Base-by-base conservation (phyloP, 2,329 filamentous ascomycete species). In the Microascus cirrosus region DNA sequence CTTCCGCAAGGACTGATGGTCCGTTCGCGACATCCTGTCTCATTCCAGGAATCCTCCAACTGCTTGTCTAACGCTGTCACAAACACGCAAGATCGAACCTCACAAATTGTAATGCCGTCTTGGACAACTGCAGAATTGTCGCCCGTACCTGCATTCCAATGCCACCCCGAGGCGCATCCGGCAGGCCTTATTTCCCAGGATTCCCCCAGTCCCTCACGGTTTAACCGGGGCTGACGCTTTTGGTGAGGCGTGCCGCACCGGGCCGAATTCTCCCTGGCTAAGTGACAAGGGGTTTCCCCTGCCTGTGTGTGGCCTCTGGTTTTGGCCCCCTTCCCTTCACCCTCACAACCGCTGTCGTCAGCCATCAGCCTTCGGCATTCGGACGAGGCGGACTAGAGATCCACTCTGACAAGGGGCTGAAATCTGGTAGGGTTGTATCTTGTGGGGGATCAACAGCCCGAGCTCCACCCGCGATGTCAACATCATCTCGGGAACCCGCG, bases 361-460 rank as follows among this genome's bases (percentile, higher is more conserved):
- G 15, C 42, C 22, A 48, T 24, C 54, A 48, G 42, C 39, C 20
- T 56, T 35, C 55, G 55, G 55, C 55, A 56, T 42, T 56, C 55
- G 55, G 55, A 36, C 36, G 36, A 55, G 55, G 55, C 42, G 55
- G 55, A 48, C 22, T 42, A 42, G 39, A 34, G 35, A n/a, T 55
- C 32, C 36, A 35, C 53, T 55, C 4, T 20, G 32, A 34, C 53
- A 55, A n/a, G 20, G 34, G 34, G 34, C 39, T 18, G 22, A 13
- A 51, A 34, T 20, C 42, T 34, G 25, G 25, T 34, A 51, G 55
- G 25, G 55, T 56, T 51, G 25, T 42, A 56, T 56, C 55, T 35
- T 56, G 55, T 56, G 55, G 55, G 55, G 55, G 54, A 51, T 56
- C 55, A 45, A 35, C 55, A 42, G 42, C 11, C 39, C n/a, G 55